Evolutionary conservation across 2,329 filamentous ascomycete genomes (phyloP).

Genomic region (Colletotrichum spinosum): DNA sequence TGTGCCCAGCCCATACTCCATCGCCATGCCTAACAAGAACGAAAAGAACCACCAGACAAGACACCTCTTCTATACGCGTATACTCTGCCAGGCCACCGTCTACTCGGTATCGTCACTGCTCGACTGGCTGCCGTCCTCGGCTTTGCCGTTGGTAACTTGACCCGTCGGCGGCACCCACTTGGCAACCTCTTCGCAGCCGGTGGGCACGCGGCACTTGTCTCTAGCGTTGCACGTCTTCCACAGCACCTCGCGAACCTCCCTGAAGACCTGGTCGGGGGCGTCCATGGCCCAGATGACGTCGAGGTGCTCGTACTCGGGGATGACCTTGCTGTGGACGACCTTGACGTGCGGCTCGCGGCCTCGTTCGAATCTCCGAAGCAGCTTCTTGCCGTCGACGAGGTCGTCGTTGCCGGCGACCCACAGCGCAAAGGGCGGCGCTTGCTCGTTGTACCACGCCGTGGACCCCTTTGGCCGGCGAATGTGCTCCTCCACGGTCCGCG

Average conservation of each 20-base stretch:
- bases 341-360: constrained; percentile 84
- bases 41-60: no score
- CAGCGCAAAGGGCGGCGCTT: constrained; percentile 84
- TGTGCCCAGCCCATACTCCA: no score
- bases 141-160: not conserved
- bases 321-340: constrained; percentile 84
- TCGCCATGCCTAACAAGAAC: no score
- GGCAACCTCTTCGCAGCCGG: constrained; percentile 67
- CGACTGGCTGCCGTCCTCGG: constrained; percentile 29
- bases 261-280: constrained; percentile 83
- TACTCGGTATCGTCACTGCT: constrained; percentile 34
- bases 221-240: constrained; percentile 79
- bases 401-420: constrained; percentile 89
- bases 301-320: constrained; percentile 91
- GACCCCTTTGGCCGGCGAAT: constrained; percentile 58
- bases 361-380: constrained; percentile 79
- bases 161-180: constrained; percentile 49
- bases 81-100: not conserved
- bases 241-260: constrained; percentile 82
- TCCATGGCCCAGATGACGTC: constrained; percentile 98
- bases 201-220: constrained; percentile 71
- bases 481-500: constrained; percentile 45
- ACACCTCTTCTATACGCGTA: no score
- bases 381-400: constrained; percentile 82
- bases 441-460: constrained; percentile 84